A percentile compares a stretch with the other conserved stretches of the same genome.
Evolutionary conservation across 768 basidiomycete genomes (phyloP).

Genomic region (Solioccasus polychromus): DNA sequence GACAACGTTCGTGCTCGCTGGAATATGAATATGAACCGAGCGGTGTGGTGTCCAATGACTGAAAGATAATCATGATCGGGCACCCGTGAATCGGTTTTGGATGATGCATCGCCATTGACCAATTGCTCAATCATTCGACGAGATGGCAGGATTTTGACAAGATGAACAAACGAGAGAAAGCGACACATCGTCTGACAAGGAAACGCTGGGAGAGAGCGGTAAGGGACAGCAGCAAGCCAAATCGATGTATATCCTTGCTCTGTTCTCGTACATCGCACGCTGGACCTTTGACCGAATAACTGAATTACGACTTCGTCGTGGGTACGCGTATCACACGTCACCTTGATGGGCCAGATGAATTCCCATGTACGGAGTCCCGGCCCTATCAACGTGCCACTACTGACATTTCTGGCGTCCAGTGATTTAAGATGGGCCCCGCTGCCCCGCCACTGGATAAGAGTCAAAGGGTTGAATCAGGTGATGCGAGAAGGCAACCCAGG

Average conservation of each 20-base stretch:
- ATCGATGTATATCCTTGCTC: constrained; percentile 12
- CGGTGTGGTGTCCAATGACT: constrained; percentile 5
- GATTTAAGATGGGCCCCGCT: neutral
- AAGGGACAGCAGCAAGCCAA: constrained; percentile 8
- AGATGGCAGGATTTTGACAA: neutral
- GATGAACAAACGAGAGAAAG: neutral
- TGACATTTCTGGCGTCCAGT: neutral
- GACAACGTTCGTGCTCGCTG: neutral
- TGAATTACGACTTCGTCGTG: constrained; percentile 13
- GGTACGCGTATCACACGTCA: constrained; percentile 1
- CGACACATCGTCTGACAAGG: neutral
- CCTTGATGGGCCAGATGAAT: constrained; percentile 5
- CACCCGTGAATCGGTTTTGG: constrained; percentile 12
- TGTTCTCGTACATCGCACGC: constrained; percentile 1
- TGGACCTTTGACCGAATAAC: constrained; percentile 3
- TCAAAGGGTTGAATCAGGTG: constrained; percentile 11
- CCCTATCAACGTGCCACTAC: neutral
- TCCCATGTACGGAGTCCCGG: constrained; percentile 10
- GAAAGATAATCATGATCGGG: constrained; percentile 9
- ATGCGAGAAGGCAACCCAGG: constrained; percentile 13
- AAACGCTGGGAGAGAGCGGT: no score
- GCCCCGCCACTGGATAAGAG: neutral
- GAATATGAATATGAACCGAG: constrained; percentile 12
- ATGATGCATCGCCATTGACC: neutral
- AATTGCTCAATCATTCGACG: constrained; percentile 4